phyloP scores from a whole-genome alignment of 306 rosid species.

The Cucumis hystrix region DNA sequence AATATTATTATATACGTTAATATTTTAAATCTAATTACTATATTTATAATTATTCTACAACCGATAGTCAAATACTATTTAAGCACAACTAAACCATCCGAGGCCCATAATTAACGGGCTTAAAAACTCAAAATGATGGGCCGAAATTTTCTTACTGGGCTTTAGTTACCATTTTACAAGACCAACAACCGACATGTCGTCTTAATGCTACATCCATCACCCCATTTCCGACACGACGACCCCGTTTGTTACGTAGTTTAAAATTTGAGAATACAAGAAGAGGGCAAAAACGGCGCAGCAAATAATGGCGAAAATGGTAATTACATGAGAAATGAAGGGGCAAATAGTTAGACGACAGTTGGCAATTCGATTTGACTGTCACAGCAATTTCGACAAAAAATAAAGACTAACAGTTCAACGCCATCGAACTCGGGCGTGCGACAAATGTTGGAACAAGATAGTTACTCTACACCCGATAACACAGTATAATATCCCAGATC shows the following conservation, averaged over 20 bases:
- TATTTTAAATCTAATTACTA: too few species aligned
- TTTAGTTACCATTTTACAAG: not conserved
- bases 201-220: not conserved
- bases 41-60: too few species aligned
- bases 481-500: constrained; percentile 14
- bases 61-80: too few species aligned
- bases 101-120: not conserved
- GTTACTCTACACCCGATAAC: constrained; percentile 14
- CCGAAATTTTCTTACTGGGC: not conserved
- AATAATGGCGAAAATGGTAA: constrained; percentile 4
- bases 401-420: constrained; percentile 1
- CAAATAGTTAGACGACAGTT: constrained; percentile 4
- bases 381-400: not conserved
- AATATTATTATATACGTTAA: too few species aligned
- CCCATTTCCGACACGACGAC: not conserved
- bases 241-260: not conserved
- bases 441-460: constrained; percentile 12
- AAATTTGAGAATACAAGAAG: not conserved
- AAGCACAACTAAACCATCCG: not conserved
- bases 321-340: not conserved
- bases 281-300: not conserved
- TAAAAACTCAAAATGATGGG: not conserved
- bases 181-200: not conserved
- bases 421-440: constrained; percentile 11
- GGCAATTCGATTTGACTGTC: constrained; percentile 26